These are phyloP conservation scores for Cupressus sempervirens DNA, from an alignment of 75 land plant species.

Conservation along the genomic window DNA sequence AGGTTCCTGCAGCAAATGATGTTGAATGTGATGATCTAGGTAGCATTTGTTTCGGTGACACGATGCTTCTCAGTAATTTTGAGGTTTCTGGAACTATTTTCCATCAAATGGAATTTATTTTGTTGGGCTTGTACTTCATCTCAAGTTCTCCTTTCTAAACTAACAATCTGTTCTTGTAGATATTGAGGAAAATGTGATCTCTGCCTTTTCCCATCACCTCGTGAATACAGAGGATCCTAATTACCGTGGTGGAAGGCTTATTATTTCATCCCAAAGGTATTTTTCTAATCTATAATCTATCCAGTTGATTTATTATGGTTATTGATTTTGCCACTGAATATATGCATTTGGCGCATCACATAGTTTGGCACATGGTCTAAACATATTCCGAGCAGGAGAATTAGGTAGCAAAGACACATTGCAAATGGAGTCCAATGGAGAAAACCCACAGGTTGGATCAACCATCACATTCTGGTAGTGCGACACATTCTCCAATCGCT, in stretches of 20 bases:
- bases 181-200: conserved; percentile 82
- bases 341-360: conserved; percentile 16
- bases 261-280: conserved; percentile 79
- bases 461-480: too few species aligned
- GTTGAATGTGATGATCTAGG: conserved; percentile 80
- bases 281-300: background rate
- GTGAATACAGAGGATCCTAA: conserved; percentile 74
- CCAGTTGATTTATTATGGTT: background rate
- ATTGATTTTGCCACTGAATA: background rate
- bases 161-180: conserved; percentile 14
- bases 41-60: conserved; percentile 59
- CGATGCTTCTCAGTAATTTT: conserved; percentile 54
- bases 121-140: background rate
- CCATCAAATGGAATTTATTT: background rate
- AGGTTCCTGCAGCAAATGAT: conserved; percentile 74
- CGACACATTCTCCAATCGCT: too few species aligned
- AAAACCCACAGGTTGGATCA: conserved; percentile 35
- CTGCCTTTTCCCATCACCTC: conserved; percentile 82
- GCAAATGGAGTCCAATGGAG: conserved; percentile 59
- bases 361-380: conserved; percentile 84
- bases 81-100: conserved; percentile 8
- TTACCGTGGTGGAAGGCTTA: conserved; percentile 74
- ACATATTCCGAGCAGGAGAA: conserved; percentile 64
- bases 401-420: conserved; percentile 39
- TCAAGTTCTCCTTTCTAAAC: background rate